Base-by-base conservation (phyloP, 345 rosid genomes). In the Balakata baccata region DNA sequence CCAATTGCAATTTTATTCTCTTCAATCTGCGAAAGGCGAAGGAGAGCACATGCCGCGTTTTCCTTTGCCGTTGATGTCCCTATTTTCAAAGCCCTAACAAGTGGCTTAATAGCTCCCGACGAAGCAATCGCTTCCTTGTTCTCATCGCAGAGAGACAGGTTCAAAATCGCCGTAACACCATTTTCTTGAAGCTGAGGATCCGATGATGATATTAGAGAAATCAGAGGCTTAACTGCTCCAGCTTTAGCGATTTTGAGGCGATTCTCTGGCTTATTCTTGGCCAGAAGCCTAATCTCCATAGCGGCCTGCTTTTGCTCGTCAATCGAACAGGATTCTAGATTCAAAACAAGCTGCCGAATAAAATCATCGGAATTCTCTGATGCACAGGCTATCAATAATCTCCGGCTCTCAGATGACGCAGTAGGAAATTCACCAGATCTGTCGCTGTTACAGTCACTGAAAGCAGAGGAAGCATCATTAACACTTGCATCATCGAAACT, bases 371-470 rank as follows among this genome's bases (percentile, higher is more conserved):
- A 66, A 49, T 74, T 71, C 45, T 77, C 78, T 11, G 74, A 62
- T 37, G 84, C 78, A 73, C 96, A 91, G 16, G 97, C 78, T 50
- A 90, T 77, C 22, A 88, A 64, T 38, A 90, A 82, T 7, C 88
- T 86, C 34, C 92, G 86, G 84, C 86, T 86, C 81, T 86, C 86
- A 49, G 89, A 81, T 20, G 99, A 86, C 1, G 89, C 73, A 66
- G 96, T 68, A 1, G 87, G 72, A 66, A 95, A 95, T 69, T 91
- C 97, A 16, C 99, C 99, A 79, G 99, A 95, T 85, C 90, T 84
- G 70, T 95, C 98, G 83, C 98, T 94, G 84, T 86, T 90, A 79
- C 97, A 92, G 58, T 92, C 97, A 75, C 97, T 90, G 82, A 94
- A 94, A 80, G 98, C 91, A 20, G 92, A 85, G 61, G 94, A 84